Base-by-base conservation (phyloP, 2,329 filamentous ascomycete genomes). In the Aspergillus pseudonomiae region DNA sequence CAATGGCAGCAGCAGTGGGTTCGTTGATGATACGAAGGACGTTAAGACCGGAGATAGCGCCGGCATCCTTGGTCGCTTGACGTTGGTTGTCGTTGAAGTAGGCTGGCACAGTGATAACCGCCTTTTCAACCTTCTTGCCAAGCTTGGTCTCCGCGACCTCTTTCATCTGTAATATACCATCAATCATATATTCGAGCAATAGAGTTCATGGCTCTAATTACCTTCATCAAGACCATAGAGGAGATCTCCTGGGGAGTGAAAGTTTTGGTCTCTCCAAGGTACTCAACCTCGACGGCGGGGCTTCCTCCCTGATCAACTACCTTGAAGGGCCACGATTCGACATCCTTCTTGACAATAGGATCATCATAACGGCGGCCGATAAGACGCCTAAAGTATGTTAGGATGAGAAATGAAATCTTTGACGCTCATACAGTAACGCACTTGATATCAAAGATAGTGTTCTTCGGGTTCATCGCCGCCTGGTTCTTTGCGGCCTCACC, bases 21-120 rank as follows among this genome's bases (percentile, higher is more conserved):
- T 99, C 95, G 89, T 99, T 99, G 86, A 99, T 98, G 85, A 99
- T 98, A 88, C 95, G 94, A 82, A 99, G 94, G 73, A 99, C 93
- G 84, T 98, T 97, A 68, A 99, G 90, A 74, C 94, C 95, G 77
- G 94, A 85, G 78, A 99, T 99, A 81, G 94, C 91, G 90, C 95
- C 95, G 71, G 95, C 95, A 79, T 98, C 95, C 90, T 98, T 98
- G 85, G 95, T 99, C 71, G 95, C 92, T 85, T 98, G 95, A 85
- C 95, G 91, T 87, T 99, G 95, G 88, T 96, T 97, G 89, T 99
- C 95, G 88, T 98, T 98, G 92, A 99, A 99, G 89, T 99, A 99
- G 79, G 95, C 95, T 63, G 95, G 95, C 64, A 98, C 95, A 67
- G 95, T 99, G 82, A 99, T 94, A 81, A 99, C 95, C 70, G 95